A percentile compares a stretch with the other conserved stretches of the same genome.
These are phyloP conservation scores for Scheffersomyces stipitis DNA, from an alignment of 805 yeast species.

Conservation along the genomic window DNA sequence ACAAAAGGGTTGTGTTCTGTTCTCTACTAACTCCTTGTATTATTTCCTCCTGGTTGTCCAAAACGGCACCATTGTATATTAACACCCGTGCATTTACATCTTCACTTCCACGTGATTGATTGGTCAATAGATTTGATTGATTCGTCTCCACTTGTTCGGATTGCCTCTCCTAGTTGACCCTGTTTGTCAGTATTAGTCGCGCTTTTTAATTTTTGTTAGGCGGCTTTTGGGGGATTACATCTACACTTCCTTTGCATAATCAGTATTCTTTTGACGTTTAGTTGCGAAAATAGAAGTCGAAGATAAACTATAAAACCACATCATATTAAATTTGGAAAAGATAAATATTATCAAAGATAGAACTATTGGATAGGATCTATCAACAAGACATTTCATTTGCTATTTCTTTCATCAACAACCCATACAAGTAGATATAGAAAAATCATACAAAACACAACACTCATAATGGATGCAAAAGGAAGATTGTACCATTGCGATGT, in stretches of 20 bases:
- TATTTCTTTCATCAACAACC: constrained; percentile 2
- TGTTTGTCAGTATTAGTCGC: too few relatives aligned
- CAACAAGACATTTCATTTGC: constrained; percentile 3
- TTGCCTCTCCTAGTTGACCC: too few relatives aligned
- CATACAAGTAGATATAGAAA: neutral
- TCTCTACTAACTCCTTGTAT: too few relatives aligned
- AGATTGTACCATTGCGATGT: constrained; percentile 83
- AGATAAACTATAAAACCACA: too few relatives aligned
- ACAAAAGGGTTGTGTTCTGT: too few relatives aligned
- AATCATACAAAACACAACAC: constrained; percentile 11
- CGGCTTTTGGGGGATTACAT: too few relatives aligned
- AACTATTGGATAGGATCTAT: neutral
- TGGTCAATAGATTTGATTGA: neutral
- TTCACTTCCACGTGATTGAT: neutral
- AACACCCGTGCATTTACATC: neutral
- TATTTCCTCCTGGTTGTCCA: neutral
- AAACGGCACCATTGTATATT: neutral
- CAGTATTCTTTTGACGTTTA: too few relatives aligned
- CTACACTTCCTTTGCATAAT: too few relatives aligned
- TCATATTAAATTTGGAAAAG: neutral
- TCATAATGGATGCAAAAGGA: constrained; percentile 41
- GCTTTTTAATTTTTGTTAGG: too few relatives aligned
- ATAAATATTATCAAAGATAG: neutral
- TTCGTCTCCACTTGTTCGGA: constrained; percentile 26
- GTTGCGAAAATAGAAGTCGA: too few relatives aligned